Percentiles rank a stretch among this genome's conserved stretches.
Conservation (phyloP, 345 rosid genomes). For the Anastatica hierochuntica region DNA sequence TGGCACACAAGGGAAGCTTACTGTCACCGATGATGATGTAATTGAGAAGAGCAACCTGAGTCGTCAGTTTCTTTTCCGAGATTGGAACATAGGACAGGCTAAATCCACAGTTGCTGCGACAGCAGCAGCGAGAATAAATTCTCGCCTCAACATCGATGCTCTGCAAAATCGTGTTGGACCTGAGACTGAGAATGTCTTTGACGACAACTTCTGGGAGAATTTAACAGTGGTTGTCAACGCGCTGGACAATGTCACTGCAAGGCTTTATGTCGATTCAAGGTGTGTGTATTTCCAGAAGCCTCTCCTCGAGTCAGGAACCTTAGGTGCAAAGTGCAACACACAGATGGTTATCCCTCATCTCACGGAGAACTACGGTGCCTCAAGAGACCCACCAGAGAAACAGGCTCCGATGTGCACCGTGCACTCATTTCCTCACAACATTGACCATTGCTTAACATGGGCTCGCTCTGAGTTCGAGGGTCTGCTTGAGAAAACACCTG, state of each 20-base stretch:
- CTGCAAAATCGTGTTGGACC: constrained; percentile 58
- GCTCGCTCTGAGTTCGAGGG: constrained; percentile 96
- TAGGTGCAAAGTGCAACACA: constrained; percentile 89
- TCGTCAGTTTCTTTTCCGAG: constrained; percentile 67
- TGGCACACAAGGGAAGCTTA: constrained; percentile 51
- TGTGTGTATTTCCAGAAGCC: constrained; percentile 92
- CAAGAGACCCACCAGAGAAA: constrained; percentile 90
- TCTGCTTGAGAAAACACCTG: constrained; percentile 78
- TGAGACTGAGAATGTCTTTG: constrained; percentile 61
- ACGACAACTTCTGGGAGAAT: constrained; percentile 84
- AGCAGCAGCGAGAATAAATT: constrained; percentile 59
- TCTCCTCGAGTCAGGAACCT: constrained; percentile 89
- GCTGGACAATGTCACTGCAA: constrained; percentile 80
- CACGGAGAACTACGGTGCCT: constrained; percentile 91
- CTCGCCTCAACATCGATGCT: constrained; percentile 46
- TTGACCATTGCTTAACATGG: constrained; percentile 93
- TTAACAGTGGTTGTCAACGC: constrained; percentile 67
- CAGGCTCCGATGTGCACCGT: constrained; percentile 98
- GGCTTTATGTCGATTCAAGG: constrained; percentile 84
- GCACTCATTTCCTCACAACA: constrained; percentile 93
- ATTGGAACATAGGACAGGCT: constrained; percentile 80
- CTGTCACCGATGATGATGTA: constrained; percentile 71
- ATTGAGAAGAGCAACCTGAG: constrained; percentile 75
- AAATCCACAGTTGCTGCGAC: constrained; percentile 69
- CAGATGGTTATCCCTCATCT: constrained; percentile 95